Percentiles rank a stretch among this genome's conserved stretches.
These are phyloP conservation scores for Leccinum subtestaceum DNA, from an alignment of 768 basidiomycete genomes.

Conservation along the genomic window DNA sequence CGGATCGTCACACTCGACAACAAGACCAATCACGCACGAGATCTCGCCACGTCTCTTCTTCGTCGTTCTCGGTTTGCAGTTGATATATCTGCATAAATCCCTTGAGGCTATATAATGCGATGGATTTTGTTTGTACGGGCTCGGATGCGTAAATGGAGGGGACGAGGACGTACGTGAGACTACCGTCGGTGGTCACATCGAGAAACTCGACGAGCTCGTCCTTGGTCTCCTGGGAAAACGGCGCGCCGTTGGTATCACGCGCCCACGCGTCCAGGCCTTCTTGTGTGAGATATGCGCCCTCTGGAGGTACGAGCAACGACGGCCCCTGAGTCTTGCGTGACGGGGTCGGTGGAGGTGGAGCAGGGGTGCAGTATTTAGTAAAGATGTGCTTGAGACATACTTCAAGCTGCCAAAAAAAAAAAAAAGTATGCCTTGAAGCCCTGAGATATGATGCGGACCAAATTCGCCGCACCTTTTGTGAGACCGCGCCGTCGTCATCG, in stretches of 20 bases:
- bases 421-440: neutral
- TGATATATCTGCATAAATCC: slow-evolving; percentile 84
- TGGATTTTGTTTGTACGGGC: neutral
- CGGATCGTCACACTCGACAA: neutral
- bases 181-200: slow-evolving; percentile 68
- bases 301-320: slow-evolving; percentile 43
- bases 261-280: slow-evolving; percentile 75
- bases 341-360: slow-evolving; percentile 18
- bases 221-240: slow-evolving; percentile 75
- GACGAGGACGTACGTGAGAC: slow-evolving; percentile 58
- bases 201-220: slow-evolving; percentile 74
- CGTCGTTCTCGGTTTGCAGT: slow-evolving; percentile 81
- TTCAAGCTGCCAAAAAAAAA: slow-evolving; percentile 50
- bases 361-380: slow-evolving; percentile 68
- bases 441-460: neutral
- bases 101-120: slow-evolving; percentile 49
- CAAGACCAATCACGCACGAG: slow-evolving; percentile 44
- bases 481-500: slow-evolving; percentile 68
- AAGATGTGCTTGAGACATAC: slow-evolving; percentile 73
- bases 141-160: neutral
- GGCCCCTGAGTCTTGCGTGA: slow-evolving; percentile 19
- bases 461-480: slow-evolving; percentile 48
- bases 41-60: slow-evolving; percentile 83
- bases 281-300: slow-evolving; percentile 54
- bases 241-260: slow-evolving; percentile 74